Evolutionary conservation across 2,329 filamentous ascomycete genomes (phyloP).

Genomic region (Colletotrichum caudatum): DNA sequence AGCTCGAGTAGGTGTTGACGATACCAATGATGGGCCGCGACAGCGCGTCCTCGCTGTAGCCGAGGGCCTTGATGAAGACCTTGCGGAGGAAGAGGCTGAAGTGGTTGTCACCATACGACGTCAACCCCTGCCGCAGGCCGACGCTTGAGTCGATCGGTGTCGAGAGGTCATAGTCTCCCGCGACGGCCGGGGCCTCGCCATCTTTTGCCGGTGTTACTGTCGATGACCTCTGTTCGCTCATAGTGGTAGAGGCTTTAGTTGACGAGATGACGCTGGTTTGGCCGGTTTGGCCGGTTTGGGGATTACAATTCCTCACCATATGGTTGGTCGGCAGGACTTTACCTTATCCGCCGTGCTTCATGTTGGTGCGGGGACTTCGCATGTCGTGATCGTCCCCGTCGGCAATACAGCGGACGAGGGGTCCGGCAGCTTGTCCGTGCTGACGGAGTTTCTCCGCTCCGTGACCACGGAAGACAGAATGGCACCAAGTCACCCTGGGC

Average conservation of each 20-base stretch:
- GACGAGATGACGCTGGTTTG: background rate
- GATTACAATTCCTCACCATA: constrained; percentile 28
- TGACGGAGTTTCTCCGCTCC: constrained; percentile 27
- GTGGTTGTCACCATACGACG: constrained; percentile 79
- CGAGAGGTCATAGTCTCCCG: constrained; percentile 72
- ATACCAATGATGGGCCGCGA: constrained; percentile 79
- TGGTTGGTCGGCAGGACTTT: constrained; percentile 26
- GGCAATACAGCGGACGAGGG: constrained; percentile 26
- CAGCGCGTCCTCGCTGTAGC: constrained; percentile 78
- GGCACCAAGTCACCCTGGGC: background rate
- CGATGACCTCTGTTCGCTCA: constrained; percentile 1
- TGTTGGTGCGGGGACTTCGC: constrained; percentile 32
- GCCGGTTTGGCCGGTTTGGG: background rate
- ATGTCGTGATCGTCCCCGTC: constrained; percentile 38
- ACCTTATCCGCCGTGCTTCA: constrained; percentile 19
- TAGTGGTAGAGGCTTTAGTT: background rate
- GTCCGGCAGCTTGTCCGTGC: background rate
- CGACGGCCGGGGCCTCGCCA: constrained; percentile 15
- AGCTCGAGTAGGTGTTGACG: constrained; percentile 78
- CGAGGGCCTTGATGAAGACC: constrained; percentile 81
- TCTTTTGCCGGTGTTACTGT: background rate
- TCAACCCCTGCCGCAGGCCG: constrained; percentile 73
- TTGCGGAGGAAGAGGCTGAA: constrained; percentile 82
- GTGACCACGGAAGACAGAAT: background rate
- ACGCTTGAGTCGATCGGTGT: constrained; percentile 61